Base-by-base conservation (phyloP, 306 rosid species). In the Oxytropis ochrocephala region DNA sequence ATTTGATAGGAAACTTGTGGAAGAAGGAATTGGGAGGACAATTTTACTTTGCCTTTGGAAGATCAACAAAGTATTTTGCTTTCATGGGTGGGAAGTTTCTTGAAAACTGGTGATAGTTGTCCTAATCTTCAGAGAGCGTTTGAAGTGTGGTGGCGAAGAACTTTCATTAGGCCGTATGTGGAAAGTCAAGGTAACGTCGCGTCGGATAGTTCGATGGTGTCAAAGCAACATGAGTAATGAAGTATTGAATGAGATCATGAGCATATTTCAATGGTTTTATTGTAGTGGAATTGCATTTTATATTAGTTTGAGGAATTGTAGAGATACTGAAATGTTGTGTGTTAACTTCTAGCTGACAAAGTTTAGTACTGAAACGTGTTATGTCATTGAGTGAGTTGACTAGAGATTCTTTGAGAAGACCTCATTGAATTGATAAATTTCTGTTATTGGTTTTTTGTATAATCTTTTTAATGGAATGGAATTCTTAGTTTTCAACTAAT, bases 111-210 rank as follows among this genome's bases (percentile, higher is more conserved):
- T n/a, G 97, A 94, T 69, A 85, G 84, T 33, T 94, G 97, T 77
- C 99, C 99, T 1, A 94, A 94, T 78, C 99, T 94, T 74, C 95
- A 88, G 73, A 85, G 85, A 73, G 99, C 99, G 24, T 94, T 94
- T 12, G 99, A 94, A 81, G 99, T 94, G 4, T 94, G 99, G 99
- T 91, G 99, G 97, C 70, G 99, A 52, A 80, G 99, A 61, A 94
- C 99, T 59, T 94, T 94, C 75, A 85, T 85, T 36, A 83, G 92
- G 55, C 97, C 96, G 0, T 84, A 82, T 41, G 75, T 79, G 18
- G 96, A 88, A 50, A 76, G 70, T 48, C 90, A 84, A 78, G 89
- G 88, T 19, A 83, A 74, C 56, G 63, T 29, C 17, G 78, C 58
- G 70, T 68, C 85, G 35, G 95, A 86, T 76, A 49, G 72, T 78